A percentile compares a stretch with the other conserved stretches of the same genome.
Evolutionary conservation across 768 basidiomycete species (phyloP).

Genomic region (Tremella mesenterica): DNA sequence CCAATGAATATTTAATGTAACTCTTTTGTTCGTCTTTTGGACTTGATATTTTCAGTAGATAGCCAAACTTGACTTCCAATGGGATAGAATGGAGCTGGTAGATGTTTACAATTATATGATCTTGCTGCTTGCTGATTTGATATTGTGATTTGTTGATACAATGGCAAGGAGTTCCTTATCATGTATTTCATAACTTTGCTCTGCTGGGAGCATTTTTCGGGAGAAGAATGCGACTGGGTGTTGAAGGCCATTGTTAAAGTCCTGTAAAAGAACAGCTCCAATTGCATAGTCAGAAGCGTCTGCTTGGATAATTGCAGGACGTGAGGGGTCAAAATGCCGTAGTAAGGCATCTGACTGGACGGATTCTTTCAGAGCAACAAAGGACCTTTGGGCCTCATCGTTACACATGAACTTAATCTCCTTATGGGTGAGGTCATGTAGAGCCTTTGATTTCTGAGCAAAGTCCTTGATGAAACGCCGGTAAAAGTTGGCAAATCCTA

Average conservation of each 20-base stretch:
- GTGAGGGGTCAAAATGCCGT: conserved; percentile 5
- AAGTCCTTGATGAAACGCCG: conserved; percentile 46
- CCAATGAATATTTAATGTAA: conserved; percentile 13
- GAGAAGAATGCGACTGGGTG: conserved; percentile 45
- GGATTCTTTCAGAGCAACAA: conserved; percentile 17
- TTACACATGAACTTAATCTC: conserved; percentile 6
- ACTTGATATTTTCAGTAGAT: background rate
- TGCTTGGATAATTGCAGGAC: conserved; percentile 9
- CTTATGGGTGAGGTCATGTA: conserved; percentile 24
- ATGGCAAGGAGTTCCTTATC: conserved; percentile 52
- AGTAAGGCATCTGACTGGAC: conserved; percentile 14
- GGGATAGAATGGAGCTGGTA: background rate
- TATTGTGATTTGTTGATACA: conserved; percentile 19
- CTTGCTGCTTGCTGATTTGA: background rate
- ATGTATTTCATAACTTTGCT: conserved; percentile 51
- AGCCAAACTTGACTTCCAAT: background rate
- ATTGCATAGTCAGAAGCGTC: conserved; percentile 40
- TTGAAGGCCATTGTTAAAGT: background rate
- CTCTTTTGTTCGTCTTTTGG: background rate
- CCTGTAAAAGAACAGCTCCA: conserved; percentile 38
- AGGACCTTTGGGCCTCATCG: background rate
- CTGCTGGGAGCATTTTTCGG: conserved; percentile 24
- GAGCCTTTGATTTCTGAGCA: conserved; percentile 38
- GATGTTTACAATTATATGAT: background rate
- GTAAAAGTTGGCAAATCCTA: conserved; percentile 51